Conservation (phyloP, 176 grass and related monocot species). For the Microstegium vimineum region DNA sequence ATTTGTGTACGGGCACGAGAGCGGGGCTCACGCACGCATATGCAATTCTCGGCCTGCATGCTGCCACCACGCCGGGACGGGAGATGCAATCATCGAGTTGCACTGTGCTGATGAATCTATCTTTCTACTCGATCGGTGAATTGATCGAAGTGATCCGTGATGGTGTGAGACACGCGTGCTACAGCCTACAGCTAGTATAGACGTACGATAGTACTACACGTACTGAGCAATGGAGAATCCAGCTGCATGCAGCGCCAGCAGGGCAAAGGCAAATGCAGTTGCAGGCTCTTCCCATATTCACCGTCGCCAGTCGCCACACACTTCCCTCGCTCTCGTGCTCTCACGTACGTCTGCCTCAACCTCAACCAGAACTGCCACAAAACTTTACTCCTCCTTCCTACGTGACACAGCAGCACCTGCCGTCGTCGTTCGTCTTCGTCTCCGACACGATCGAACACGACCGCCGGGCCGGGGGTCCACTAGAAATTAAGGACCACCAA, state of each 20-base stretch:
- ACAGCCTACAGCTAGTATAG: no score
- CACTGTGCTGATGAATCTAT: no score
- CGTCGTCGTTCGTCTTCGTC: no score
- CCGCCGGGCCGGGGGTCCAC: background rate
- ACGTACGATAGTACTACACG: no score
- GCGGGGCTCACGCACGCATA: background rate
- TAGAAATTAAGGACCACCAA: background rate
- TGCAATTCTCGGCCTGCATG: background rate
- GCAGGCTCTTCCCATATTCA: background rate
- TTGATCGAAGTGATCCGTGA: no score
- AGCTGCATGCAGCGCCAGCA: no score
- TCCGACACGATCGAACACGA: background rate
- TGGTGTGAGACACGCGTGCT: no score
- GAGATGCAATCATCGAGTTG: no score
- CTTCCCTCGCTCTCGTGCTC: background rate
- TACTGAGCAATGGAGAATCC: no score
- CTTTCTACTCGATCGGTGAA: no score
- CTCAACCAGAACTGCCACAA: background rate
- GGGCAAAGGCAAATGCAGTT: background rate
- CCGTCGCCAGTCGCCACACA: background rate
- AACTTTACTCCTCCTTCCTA: background rate
- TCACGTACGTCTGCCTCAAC: no score
- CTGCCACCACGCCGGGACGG: no score
- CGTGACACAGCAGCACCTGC: background rate
- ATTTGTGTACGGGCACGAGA: background rate